A percentile compares a stretch with the other conserved stretches of the same genome.
These are phyloP conservation scores for Penicillium rolfsii DNA, from an alignment of 2,329 filamentous ascomycete species.

Conservation along the genomic window DNA sequence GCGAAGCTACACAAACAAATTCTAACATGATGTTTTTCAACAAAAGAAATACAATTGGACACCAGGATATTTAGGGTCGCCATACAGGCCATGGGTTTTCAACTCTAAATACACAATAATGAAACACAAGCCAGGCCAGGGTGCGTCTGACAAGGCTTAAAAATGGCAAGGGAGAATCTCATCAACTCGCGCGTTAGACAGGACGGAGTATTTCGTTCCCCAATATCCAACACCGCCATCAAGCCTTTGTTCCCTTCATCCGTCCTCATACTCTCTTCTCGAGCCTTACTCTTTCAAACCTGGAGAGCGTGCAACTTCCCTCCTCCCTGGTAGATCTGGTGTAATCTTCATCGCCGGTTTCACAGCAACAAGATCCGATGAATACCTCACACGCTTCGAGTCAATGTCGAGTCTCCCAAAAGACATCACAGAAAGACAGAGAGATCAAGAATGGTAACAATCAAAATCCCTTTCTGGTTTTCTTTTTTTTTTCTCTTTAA, in stretches of 20 bases:
- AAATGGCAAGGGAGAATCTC: slow-evolving; percentile 27
- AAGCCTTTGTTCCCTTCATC: not conserved
- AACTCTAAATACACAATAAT: slow-evolving; percentile 49
- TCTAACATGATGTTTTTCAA: not conserved
- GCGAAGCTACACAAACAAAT: not conserved
- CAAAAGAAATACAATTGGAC: slow-evolving; percentile 34
- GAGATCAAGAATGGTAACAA: slow-evolving; percentile 15
- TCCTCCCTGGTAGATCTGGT: slow-evolving; percentile 6
- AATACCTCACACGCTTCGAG: slow-evolving; percentile 5
- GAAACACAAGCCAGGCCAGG: slow-evolving; percentile 40
- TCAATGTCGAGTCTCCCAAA: not conserved
- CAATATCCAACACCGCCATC: not conserved
- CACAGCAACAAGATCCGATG: not conserved
- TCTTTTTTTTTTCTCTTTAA: slow-evolving; percentile 32
- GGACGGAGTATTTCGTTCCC: not conserved
- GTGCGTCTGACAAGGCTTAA: slow-evolving; percentile 34
- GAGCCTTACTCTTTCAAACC: not conserved
- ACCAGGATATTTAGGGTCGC: slow-evolving; percentile 39
- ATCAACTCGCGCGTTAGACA: slow-evolving; percentile 31
- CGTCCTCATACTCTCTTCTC: slow-evolving; percentile 1
- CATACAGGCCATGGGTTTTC: slow-evolving; percentile 41
- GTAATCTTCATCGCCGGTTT: not conserved
- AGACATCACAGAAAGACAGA: slow-evolving; percentile 10
- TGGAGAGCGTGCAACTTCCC: not conserved
- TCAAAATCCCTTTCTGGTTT: slow-evolving; percentile 30